phyloP scores from a whole-genome alignment of 257 asterid genomes.

The Mitragyna speciosa region DNA sequence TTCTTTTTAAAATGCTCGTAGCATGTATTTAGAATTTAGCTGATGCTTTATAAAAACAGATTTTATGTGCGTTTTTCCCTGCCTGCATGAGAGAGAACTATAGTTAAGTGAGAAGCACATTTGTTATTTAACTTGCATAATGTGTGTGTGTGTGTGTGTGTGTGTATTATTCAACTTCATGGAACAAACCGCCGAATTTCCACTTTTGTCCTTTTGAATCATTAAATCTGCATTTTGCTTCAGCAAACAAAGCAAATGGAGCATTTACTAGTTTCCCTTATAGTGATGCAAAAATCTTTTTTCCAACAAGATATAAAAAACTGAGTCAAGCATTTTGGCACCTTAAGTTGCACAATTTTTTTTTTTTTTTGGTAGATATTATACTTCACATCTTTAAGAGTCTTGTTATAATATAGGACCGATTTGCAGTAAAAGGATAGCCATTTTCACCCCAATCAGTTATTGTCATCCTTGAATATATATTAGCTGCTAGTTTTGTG shows the following conservation, averaged over 20 bases:
- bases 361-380: neutral
- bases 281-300: neutral
- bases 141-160: no score
- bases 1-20: neutral
- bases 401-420: neutral
- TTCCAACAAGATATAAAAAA: neutral
- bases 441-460: neutral
- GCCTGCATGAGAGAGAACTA: neutral
- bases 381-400: neutral
- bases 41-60: neutral
- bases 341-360: neutral
- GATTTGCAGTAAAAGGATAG: neutral
- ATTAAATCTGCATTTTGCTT: neutral
- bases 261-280: neutral
- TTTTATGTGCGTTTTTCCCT: neutral
- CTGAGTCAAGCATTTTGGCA: neutral
- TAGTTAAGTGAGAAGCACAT: neutral
- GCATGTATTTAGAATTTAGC: neutral
- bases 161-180: constrained; percentile 2
- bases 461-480: neutral
- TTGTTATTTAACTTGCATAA: no score
- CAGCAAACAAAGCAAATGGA: neutral
- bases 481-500: neutral
- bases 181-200: neutral
- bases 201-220: neutral